Percentiles rank a stretch among this genome's conserved stretches.
Evolutionary conservation across 1,284 basidiomycete genomes (phyloP).

Genomic region (Athelia psychrophila): DNA sequence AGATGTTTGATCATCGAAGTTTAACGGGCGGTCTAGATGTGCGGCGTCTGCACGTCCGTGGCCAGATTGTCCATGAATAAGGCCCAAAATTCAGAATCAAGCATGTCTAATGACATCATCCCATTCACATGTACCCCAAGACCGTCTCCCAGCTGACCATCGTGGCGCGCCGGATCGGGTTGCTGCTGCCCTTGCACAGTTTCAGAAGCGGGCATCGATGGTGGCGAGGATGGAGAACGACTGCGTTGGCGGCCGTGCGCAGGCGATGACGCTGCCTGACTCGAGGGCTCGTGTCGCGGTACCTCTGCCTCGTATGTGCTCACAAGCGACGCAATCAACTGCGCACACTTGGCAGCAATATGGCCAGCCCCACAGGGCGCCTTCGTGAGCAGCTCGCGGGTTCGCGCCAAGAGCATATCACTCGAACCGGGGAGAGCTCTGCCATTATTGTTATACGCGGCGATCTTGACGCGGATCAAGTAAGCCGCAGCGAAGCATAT

Average conservation of each 20-base stretch:
- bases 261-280: no score
- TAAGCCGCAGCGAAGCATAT: conserved; percentile 38
- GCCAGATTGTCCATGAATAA: conserved; percentile 29
- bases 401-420: conserved; percentile 31
- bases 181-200: no score
- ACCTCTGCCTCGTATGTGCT: conserved; percentile 27
- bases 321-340: conserved; percentile 31
- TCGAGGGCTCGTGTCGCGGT: no score
- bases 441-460: conserved; percentile 28
- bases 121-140: conserved; percentile 15
- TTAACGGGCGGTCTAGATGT: no score
- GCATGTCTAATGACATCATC: conserved; percentile 25
- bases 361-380: conserved; percentile 37
- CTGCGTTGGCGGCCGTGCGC: no score
- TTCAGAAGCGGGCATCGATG: no score
- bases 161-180: no score
- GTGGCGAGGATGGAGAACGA: no score
- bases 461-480: conserved; percentile 38
- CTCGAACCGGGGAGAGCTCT: conserved; percentile 34
- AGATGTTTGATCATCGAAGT: no score
- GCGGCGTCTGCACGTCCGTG: neutral
- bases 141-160: no score
- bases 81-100: conserved; percentile 37
- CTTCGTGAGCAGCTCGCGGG: conserved; percentile 27
- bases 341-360: conserved; percentile 36